Base-by-base conservation (phyloP, 257 asterid genomes). In the Fraxinus excelsior region DNA sequence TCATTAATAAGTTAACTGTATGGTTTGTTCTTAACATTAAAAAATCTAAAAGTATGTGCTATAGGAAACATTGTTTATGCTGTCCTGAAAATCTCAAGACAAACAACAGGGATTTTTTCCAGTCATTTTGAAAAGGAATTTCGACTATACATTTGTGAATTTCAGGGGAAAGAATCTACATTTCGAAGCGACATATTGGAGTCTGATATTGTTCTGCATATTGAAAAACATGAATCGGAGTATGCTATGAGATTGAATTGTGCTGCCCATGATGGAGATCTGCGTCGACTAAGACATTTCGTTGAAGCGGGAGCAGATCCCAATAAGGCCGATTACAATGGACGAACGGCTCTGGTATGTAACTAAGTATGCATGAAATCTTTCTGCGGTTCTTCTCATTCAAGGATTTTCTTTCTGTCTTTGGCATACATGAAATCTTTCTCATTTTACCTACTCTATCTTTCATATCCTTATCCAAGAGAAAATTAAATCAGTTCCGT, bases 271-370 rank as follows among this genome's bases (percentile, higher is more conserved):
- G 86, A 88, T 49, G 97, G 97, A 68, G 94, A 91, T 81, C 76
- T 90, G 38, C 83, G 80, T 79, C 85, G 83, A 18, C 74, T 90
- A 10, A 81, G 82, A 14, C 78, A 77, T 40, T 79, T 90, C 18
- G 77, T 91, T 60, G 91, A 77, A 69, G 91, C 88, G n/a, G 94
- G 96, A 68, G 88, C 97, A 46, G 86, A 90, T 85, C 94, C 93
- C 28, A 81, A 74, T 74, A 79, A 65, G 80, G 62, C 34, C 18
- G 97, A 91, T 76, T 91, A 91, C 60, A 84, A 87, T 78, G 91
- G 94, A 60, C 89, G 88, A 70, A 81, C 97, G 75, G 77, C 96
- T 76, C 82, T 91, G 96, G 97, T 91, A 86, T 76, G 44, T 67
- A 67, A 51, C 5, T 13, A 6, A 40, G n/a, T 29, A 42, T 23